phyloP scores from a whole-genome alignment of 768 basidiomycete species.

The Clitopilus hobsonii region DNA sequence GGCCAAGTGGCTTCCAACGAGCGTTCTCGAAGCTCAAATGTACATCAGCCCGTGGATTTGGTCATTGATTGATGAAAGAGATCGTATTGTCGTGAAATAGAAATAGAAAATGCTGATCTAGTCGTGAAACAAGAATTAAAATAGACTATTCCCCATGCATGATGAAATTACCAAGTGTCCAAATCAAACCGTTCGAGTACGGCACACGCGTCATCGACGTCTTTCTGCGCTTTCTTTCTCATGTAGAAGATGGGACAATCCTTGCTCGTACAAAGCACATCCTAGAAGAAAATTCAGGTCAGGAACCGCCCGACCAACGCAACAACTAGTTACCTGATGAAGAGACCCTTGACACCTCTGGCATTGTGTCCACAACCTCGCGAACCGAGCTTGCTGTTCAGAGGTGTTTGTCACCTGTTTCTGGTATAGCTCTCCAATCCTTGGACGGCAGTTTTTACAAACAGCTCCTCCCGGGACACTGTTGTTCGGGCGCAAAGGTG shows the following conservation, averaged over 20 bases:
- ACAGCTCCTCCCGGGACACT: conserved; percentile 86
- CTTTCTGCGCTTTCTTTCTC: conserved; percentile 97
- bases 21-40: conserved; percentile 28
- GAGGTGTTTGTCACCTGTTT: conserved; percentile 80
- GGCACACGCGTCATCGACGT: conserved; percentile 81
- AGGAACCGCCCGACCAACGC: not conserved
- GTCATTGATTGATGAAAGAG: conserved; percentile 21
- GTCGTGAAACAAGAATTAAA: not conserved
- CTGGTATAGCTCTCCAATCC: conserved; percentile 86
- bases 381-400: conserved; percentile 83
- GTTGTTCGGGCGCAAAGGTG: conserved; percentile 73
- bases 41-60: conserved; percentile 42
- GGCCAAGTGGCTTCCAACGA: conserved; percentile 34
- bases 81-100: conserved; percentile 8
- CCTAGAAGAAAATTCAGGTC: conserved; percentile 39
- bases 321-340: conserved; percentile 61
- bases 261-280: conserved; percentile 93
- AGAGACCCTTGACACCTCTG: conserved; percentile 98
- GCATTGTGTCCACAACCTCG: conserved; percentile 97
- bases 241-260: conserved; percentile 99
- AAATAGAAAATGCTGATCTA: conserved; percentile 1
- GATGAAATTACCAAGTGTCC: conserved; percentile 56
- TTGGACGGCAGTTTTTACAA: conserved; percentile 87
- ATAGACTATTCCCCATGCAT: not conserved
- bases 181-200: conserved; percentile 82